Conservation (phyloP, 1,139 yeast genomes). For the Geotrichum phurueaensis region DNA sequence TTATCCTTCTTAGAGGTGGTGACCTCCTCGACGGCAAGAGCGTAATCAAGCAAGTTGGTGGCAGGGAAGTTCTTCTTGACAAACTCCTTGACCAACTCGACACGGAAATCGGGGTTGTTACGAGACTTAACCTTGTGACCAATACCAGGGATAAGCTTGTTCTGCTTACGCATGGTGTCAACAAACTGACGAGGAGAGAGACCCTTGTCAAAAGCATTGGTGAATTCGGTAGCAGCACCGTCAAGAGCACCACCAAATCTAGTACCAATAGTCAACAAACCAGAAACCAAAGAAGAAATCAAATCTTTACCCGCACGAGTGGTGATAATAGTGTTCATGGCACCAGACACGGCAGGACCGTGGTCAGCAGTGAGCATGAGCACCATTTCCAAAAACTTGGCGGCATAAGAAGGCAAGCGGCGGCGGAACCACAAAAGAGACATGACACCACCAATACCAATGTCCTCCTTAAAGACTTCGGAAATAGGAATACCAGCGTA, state of each 20-base stretch:
- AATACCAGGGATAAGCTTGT: conserved; percentile 45
- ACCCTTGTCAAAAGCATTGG: conserved; percentile 42
- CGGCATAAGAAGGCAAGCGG: conserved; percentile 41
- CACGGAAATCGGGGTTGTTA: conserved; percentile 46
- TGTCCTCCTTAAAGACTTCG: conserved; percentile 44
- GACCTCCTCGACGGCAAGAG: conserved; percentile 45
- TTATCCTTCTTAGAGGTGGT: conserved; percentile 46
- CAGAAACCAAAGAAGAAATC: conserved; percentile 43
- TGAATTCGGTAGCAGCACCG: conserved; percentile 45
- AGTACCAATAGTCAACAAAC: conserved; percentile 43
- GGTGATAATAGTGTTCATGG: conserved; percentile 45
- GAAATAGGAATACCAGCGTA: conserved; percentile 46
- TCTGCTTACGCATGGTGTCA: conserved; percentile 44
- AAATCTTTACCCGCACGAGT: conserved; percentile 46
- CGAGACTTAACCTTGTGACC: conserved; percentile 46
- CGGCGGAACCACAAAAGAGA: conserved; percentile 45
- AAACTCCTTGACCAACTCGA: conserved; percentile 44
- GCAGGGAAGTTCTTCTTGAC: conserved; percentile 44
- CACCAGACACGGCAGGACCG: conserved; percentile 46
- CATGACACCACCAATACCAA: conserved; percentile 47
- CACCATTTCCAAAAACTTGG: conserved; percentile 45
- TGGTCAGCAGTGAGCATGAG: conserved; percentile 46
- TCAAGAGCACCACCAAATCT: conserved; percentile 46
- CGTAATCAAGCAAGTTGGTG: conserved; percentile 41
- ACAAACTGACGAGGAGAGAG: conserved; percentile 44